Conservation (phyloP, 352 stramenopile species). For the Plasmopara viticola region DNA sequence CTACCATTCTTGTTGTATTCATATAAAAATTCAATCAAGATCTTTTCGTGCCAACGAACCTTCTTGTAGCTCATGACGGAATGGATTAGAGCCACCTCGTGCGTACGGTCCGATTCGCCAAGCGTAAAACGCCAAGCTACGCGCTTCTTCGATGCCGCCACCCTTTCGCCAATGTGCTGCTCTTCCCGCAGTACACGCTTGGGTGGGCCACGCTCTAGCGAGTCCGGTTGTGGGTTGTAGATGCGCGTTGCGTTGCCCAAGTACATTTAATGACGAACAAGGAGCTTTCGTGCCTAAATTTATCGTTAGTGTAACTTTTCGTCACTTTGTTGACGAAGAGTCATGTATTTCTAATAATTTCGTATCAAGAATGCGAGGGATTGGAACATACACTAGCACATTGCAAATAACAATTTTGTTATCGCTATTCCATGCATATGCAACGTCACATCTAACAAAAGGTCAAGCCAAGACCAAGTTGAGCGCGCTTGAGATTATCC, state of each 20-base stretch:
- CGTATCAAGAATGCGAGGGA: too few relatives aligned
- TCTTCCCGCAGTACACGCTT: slow-evolving; percentile 70
- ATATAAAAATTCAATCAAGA: neutral
- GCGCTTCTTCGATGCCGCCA: slow-evolving; percentile 79
- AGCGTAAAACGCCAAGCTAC: slow-evolving; percentile 80
- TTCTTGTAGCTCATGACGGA: slow-evolving; percentile 87
- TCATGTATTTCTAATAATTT: too few relatives aligned
- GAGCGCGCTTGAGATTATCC: slow-evolving; percentile 83
- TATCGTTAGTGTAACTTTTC: neutral
- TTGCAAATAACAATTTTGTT: too few relatives aligned
- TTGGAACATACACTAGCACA: too few relatives aligned
- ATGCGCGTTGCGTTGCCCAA: slow-evolving; percentile 44
- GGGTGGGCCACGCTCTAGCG: slow-evolving; percentile 55
- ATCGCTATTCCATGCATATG: neutral
- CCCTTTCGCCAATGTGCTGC: slow-evolving; percentile 71
- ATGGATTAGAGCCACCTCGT: slow-evolving; percentile 75
- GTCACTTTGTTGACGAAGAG: too few relatives aligned
- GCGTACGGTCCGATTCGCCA: slow-evolving; percentile 58
- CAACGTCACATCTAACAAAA: slow-evolving; percentile 53
- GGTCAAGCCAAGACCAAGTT: slow-evolving; percentile 78
- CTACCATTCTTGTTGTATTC: neutral
- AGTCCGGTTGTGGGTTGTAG: slow-evolving; percentile 66
- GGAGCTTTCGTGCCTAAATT: neutral
- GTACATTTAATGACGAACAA: slow-evolving; percentile 39
- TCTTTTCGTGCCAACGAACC: slow-evolving; percentile 11